A percentile compares a stretch with the other conserved stretches of the same genome.
These are phyloP conservation scores for Leishmania tarentolae DNA, from an alignment of 208 protist species.

Conservation along the genomic window DNA sequence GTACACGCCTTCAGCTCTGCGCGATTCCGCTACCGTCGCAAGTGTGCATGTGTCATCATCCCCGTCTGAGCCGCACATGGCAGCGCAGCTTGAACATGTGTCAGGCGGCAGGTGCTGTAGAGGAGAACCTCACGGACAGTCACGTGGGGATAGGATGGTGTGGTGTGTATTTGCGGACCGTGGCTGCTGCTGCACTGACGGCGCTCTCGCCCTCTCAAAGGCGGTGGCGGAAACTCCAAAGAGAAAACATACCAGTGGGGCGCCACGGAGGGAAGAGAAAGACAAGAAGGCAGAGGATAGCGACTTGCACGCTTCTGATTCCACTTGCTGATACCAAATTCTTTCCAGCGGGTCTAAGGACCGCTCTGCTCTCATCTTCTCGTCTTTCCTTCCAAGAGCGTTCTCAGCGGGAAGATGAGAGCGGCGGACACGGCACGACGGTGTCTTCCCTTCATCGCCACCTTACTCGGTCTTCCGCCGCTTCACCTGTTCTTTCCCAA, in stretches of 20 bases:
- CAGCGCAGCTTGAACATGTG: neutral
- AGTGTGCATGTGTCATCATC: constrained; percentile 3
- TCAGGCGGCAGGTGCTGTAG: neutral
- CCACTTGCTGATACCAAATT: neutral
- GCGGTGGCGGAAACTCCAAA: neutral
- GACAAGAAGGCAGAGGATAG: neutral
- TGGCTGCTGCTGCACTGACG: neutral
- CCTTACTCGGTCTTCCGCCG: neutral
- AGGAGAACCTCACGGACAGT: neutral
- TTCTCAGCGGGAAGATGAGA: neutral
- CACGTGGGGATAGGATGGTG: neutral
- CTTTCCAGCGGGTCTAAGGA: neutral
- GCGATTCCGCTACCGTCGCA: neutral
- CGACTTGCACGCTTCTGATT: neutral
- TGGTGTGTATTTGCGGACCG: neutral
- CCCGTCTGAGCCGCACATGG: neutral
- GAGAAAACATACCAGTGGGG: neutral
- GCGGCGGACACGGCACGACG: neutral
- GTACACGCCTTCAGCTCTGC: neutral
- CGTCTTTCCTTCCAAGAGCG: neutral
- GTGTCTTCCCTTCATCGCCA: neutral
- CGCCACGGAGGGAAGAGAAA: neutral
- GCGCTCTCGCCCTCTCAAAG: neutral
- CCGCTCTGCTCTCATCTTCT: neutral
- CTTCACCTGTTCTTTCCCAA: neutral